A percentile compares a stretch with the other conserved stretches of the same genome.
phyloP scores from a whole-genome alignment of 2,329 filamentous ascomycete genomes.

The Cladosporium austrohemisphaericum region DNA sequence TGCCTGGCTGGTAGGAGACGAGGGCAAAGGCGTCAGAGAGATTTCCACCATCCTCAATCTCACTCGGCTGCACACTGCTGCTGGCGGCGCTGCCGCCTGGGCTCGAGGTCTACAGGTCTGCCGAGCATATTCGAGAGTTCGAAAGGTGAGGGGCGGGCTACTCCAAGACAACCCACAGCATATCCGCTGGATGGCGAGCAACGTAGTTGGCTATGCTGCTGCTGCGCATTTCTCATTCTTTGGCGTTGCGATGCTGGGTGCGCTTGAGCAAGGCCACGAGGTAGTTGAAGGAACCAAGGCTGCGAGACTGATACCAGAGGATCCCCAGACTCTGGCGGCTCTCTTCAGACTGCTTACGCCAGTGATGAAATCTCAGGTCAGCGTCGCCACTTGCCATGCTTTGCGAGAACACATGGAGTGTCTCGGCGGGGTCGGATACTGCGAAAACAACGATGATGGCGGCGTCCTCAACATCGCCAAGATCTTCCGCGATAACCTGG shows the following conservation, averaged over 20 bases:
- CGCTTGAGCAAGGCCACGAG: constrained; percentile 46
- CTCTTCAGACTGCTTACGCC: constrained; percentile 59
- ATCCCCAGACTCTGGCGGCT: constrained; percentile 27
- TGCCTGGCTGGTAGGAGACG: constrained; percentile 58
- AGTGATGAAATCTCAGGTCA: constrained; percentile 57
- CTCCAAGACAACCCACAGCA: constrained; percentile 55
- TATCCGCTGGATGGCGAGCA: constrained; percentile 55
- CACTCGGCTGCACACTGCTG: constrained; percentile 57
- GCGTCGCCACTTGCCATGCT: constrained; percentile 48
- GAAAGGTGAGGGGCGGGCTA: constrained; percentile 49
- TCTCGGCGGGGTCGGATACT: constrained; percentile 64
- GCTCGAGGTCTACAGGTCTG: constrained; percentile 56
- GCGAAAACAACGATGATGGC: constrained; percentile 52
- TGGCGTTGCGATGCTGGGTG: constrained; percentile 52
- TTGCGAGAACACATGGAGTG: constrained; percentile 60
- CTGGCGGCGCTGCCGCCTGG: constrained; percentile 51
- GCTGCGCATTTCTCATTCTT: constrained; percentile 56
- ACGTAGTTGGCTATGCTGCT: constrained; percentile 55
- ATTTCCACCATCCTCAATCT: constrained; percentile 67
- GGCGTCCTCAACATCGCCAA: constrained; percentile 64
- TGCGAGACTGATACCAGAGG: not conserved
- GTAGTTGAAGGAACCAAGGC: not conserved
- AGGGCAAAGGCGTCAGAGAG: constrained; percentile 64
- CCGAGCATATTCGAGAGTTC: constrained; percentile 55
- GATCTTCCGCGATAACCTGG: constrained; percentile 61